phyloP scores from a whole-genome alignment of 176 grass and related monocot genomes.

The Elymus sibiricus region DNA sequence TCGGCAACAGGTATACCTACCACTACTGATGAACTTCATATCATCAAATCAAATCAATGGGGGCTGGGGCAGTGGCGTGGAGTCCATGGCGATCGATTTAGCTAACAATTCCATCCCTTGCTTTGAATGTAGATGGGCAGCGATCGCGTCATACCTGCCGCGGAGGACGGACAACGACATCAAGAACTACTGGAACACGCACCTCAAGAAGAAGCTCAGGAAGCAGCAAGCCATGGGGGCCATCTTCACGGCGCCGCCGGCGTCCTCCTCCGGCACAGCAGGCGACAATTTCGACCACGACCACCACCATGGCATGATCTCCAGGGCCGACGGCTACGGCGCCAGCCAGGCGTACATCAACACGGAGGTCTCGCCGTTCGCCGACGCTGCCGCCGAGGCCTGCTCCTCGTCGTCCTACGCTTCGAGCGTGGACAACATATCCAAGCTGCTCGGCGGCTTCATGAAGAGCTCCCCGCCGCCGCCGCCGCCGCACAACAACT shows the following conservation, averaged over 20 bases:
- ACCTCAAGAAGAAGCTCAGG: constrained; percentile 87
- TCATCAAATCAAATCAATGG: too few relatives aligned
- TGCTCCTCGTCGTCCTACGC: constrained; percentile 50
- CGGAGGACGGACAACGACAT: constrained; percentile 90
- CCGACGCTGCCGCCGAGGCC: background rate
- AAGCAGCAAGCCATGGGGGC: constrained; percentile 53
- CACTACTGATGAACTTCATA: too few relatives aligned
- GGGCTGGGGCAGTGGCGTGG: background rate
- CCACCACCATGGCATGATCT: constrained; percentile 5
- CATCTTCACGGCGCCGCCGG: constrained; percentile 33
- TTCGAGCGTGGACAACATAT: constrained; percentile 87
- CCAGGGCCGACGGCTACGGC: constrained; percentile 8
- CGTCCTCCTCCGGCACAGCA: background rate
- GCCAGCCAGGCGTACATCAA: background rate
- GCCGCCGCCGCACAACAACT: constrained; percentile 5
- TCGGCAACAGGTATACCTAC: constrained; percentile 67
- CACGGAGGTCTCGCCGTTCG: constrained; percentile 25
- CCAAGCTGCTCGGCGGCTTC: constrained; percentile 65
- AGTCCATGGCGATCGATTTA: background rate
- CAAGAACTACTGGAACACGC: constrained; percentile 98
- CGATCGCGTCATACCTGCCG: constrained; percentile 80
- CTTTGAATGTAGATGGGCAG: constrained; percentile 56
- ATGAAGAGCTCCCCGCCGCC: constrained; percentile 41
- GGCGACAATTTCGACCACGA: background rate
- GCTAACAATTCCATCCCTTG: background rate